Evolutionary conservation across 441 rosid species (phyloP).

Genomic region (Adansonia grandidieri): DNA sequence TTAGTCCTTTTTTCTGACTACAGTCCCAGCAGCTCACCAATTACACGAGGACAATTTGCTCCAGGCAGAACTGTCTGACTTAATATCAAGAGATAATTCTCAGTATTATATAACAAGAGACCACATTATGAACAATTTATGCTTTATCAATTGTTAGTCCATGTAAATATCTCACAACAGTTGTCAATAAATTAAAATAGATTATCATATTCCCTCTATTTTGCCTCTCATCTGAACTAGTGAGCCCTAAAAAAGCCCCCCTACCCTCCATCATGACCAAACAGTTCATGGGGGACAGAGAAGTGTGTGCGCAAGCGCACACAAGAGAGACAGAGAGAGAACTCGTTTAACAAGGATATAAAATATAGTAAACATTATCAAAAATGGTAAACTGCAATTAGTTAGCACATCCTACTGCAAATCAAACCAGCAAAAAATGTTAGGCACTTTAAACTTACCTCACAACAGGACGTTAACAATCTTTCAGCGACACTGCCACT

Average conservation of each 20-base stretch:
- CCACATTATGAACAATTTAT: background rate
- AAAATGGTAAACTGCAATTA: conserved; percentile 12
- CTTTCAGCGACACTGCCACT: conserved; percentile 68
- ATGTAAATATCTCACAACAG: conserved; percentile 2
- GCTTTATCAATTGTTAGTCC: background rate
- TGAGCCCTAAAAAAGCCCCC: background rate
- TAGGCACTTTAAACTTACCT: conserved; percentile 52
- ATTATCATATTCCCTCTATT: conserved; percentile 8
- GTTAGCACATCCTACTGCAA: background rate
- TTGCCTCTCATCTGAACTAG: conserved; percentile 18
- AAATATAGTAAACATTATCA: background rate
- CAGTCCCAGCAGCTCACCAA: background rate
- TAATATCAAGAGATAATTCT: background rate
- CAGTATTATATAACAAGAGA: background rate
- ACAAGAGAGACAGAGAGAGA: background rate
- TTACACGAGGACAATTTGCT: background rate
- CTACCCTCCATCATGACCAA: background rate
- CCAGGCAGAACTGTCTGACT: background rate
- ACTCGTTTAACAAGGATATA: background rate
- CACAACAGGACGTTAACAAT: conserved; percentile 76
- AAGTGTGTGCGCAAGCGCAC: background rate
- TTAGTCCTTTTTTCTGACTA: background rate
- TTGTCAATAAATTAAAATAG: background rate
- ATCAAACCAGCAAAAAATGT: background rate
- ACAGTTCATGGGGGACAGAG: background rate